Conservation (phyloP, 2,329 filamentous ascomycete genomes). For the Penicillium oxalicum region DNA sequence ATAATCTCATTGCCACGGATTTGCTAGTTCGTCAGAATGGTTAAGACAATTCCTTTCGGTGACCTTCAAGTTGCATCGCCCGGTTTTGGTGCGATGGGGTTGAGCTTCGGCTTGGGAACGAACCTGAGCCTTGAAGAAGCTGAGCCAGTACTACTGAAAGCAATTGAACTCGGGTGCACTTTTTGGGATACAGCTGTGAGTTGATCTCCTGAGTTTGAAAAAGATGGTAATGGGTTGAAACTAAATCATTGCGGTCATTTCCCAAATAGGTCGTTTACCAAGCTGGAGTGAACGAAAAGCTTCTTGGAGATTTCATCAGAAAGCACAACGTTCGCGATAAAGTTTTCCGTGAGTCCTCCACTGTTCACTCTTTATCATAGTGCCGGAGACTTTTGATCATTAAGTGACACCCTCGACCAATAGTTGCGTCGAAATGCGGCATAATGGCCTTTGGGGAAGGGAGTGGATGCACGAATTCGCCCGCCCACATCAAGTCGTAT, state of each 20-base stretch:
- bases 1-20: not conserved
- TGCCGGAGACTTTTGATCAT: not conserved
- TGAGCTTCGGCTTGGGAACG: slow-evolving; percentile 41
- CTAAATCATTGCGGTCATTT: not conserved
- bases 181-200: slow-evolving; percentile 45
- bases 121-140: slow-evolving; percentile 43
- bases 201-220: not conserved
- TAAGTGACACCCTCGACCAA: not conserved
- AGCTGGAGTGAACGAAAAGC: slow-evolving; percentile 46
- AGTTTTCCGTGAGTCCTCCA: slow-evolving; percentile 39
- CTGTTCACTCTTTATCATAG: no score
- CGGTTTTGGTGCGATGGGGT: slow-evolving; percentile 49
- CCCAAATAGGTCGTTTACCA: slow-evolving; percentile 39
- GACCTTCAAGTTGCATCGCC: slow-evolving; percentile 38
- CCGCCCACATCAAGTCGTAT: slow-evolving; percentile 44
- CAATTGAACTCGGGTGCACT: slow-evolving; percentile 44
- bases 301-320: slow-evolving; percentile 47
- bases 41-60: slow-evolving; percentile 39
- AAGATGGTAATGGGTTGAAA: not conserved
- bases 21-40: slow-evolving; percentile 26
- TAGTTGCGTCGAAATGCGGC: slow-evolving; percentile 48
- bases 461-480: slow-evolving; percentile 39
- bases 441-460: slow-evolving; percentile 33
- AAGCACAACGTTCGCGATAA: slow-evolving; percentile 49
- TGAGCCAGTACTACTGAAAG: slow-evolving; percentile 47